These are phyloP conservation scores for Tephrocybe sp. DNA, from an alignment of 768 basidiomycete species.

Conservation along the genomic window DNA sequence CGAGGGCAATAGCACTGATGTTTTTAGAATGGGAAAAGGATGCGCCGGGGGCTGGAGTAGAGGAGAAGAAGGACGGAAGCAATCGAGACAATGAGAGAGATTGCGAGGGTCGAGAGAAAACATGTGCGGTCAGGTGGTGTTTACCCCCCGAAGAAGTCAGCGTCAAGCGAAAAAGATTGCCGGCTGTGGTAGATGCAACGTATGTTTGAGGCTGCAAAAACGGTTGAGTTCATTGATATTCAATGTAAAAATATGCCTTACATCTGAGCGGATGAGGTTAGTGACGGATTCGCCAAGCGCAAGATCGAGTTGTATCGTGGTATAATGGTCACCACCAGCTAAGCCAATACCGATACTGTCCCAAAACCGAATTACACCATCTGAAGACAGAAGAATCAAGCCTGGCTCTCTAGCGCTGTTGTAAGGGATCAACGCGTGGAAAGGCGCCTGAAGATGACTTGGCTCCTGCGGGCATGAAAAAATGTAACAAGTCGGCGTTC, in stretches of 20 bases:
- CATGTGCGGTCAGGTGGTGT: constrained; percentile 53
- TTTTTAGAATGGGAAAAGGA: constrained; percentile 51
- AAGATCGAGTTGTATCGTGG: constrained; percentile 46
- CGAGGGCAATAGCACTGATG: constrained; percentile 61
- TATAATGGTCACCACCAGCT: constrained; percentile 72
- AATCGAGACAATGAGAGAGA: constrained; percentile 39
- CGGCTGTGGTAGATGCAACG: constrained; percentile 64
- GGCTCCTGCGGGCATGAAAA: constrained; percentile 63
- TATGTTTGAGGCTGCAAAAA: constrained; percentile 56
- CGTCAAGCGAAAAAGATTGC: constrained; percentile 60
- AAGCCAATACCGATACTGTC: constrained; percentile 82
- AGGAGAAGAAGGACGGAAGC: constrained; percentile 40
- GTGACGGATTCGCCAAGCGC: constrained; percentile 58
- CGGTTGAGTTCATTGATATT: constrained; percentile 4
- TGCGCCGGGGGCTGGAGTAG: constrained; percentile 34
- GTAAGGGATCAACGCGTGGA: constrained; percentile 68
- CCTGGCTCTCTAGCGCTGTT: constrained; percentile 78
- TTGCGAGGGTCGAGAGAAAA: constrained; percentile 57
- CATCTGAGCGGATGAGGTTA: constrained; percentile 62
- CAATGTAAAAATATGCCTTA: constrained; percentile 29
- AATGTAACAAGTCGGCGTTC: constrained; percentile 80
- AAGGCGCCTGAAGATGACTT: constrained; percentile 37
- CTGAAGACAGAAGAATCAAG: constrained; percentile 69
- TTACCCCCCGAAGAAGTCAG: constrained; percentile 70
- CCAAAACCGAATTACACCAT: constrained; percentile 83